These are phyloP conservation scores for Peronospora farinosa DNA, from an alignment of 352 stramenopile genomes.

Conservation along the genomic window DNA sequence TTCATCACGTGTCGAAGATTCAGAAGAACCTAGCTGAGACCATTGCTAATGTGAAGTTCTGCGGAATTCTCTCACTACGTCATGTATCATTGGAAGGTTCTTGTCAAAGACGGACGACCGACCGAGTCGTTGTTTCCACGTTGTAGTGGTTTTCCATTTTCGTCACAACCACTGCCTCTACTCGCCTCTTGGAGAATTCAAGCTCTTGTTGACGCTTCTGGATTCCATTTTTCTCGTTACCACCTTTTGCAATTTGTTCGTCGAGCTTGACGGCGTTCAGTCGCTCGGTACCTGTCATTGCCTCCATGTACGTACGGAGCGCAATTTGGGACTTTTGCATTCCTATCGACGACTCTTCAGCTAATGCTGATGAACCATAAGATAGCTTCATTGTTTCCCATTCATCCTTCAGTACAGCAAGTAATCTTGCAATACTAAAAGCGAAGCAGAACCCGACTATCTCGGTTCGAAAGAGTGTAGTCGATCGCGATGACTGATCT, in stretches of 20 bases:
- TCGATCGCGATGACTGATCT: slow-evolving; percentile 14
- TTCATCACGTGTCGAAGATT: no score
- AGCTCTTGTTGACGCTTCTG: slow-evolving; percentile 44
- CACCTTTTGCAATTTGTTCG: slow-evolving; percentile 8
- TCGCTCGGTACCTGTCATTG: slow-evolving; percentile 35
- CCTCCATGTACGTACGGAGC: slow-evolving; percentile 42
- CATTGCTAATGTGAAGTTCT: no score
- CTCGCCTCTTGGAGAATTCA: slow-evolving; percentile 56
- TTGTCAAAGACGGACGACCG: slow-evolving; percentile 13
- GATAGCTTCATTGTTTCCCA: slow-evolving; percentile 13
- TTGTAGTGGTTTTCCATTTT: slow-evolving; percentile 23
- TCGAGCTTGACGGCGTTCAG: slow-evolving; percentile 59
- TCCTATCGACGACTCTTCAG: slow-evolving; percentile 4
- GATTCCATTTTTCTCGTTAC: slow-evolving; percentile 21
- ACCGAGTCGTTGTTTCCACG: slow-evolving; percentile 22
- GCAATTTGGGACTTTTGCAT: slow-evolving; percentile 5
- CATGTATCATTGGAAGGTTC: not conserved
- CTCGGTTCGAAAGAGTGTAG: slow-evolving; percentile 36
- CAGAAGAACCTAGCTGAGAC: no score
- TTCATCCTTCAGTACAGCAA: slow-evolving; percentile 38
- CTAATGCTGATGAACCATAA: slow-evolving; percentile 2
- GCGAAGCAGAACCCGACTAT: slow-evolving; percentile 57
- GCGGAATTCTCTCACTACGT: slow-evolving; percentile 5
- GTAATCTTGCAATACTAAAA: slow-evolving; percentile 27
- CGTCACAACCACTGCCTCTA: slow-evolving; percentile 31